Evolutionary conservation across 352 stramenopile species (phyloP), one percentile per base, ranked within the genome.

Genomic region (Phytophthora vignae): DNA sequence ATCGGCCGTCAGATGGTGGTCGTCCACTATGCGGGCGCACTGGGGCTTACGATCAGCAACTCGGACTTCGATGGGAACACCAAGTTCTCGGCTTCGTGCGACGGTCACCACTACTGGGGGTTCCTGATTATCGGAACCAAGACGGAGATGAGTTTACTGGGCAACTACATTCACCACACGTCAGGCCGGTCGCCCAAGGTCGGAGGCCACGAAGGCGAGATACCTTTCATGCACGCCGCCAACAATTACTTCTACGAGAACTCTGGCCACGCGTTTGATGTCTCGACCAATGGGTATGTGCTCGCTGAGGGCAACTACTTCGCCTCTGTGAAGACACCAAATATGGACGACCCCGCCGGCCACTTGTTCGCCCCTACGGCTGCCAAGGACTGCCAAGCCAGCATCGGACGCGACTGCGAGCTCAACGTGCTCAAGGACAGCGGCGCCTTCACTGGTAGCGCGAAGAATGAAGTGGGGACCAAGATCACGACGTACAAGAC

Each of bases 61-160:
- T 71, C 55, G 33, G 56, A 71, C 25, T 71, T 71, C 25, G 55
- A 71, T 6, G 63, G 63, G 10, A 62, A 70, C 14, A 70, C 63
- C 2, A 48, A 64, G 27, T 64, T 54, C 15, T 70, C 63, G 1
- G 44, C 63, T 17, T 55, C 57, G 38, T 72, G 65, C 14, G 65
- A 67, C 17, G 65, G 66, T 4, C 57, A 84, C 58, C 81, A 89
- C 65, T 89, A 87, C 68, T 85, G 60, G 65, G 57, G 57, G 11
- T 77, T 77, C 40, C 25, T 77, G 40, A 38, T 74, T 46, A 46
- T 59, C 2, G 71, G 71, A 10, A 64, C 52, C n/a, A 58, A 46
- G 19, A 76, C 66, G 40, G 60, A 67, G 64, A 65, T 75, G 55
- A 77, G 55, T 52, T 67, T 74, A 7, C 3, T 67, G 2, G 48